Conservation (phyloP, 2,329 filamentous ascomycete genomes). For the Colletotrichum incanum region DNA sequence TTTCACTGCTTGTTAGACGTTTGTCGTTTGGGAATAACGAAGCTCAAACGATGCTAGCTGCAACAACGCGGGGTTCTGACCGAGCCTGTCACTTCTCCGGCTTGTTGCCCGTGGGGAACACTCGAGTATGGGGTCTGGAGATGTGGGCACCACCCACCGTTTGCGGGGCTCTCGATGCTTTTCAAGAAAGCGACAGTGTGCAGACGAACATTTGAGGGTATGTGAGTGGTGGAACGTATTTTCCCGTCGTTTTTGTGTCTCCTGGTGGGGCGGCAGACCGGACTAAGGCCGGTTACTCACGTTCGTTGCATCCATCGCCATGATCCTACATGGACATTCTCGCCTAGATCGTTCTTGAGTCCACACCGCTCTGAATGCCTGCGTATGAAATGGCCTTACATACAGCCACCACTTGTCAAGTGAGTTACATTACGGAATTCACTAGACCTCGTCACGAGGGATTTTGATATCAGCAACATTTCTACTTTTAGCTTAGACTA, state of each 20-base stretch:
- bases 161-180: conserved; percentile 1
- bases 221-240: conserved; percentile 30
- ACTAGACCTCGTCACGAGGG: too few species aligned
- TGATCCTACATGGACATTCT: too few species aligned
- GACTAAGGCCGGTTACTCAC: too few species aligned
- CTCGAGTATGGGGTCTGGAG: conserved; percentile 14
- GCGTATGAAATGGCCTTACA: too few species aligned
- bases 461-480: too few species aligned
- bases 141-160: conserved; percentile 8
- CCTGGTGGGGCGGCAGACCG: too few species aligned
- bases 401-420: too few species aligned
- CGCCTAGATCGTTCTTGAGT: too few species aligned
- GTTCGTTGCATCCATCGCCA: too few species aligned
- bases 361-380: too few species aligned
- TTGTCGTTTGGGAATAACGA: background rate
- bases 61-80: conserved; percentile 31
- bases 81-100: conserved; percentile 24
- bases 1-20: background rate
- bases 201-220: background rate
- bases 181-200: background rate
- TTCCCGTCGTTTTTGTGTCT: background rate
- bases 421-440: too few species aligned
- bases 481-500: too few species aligned
- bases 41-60: background rate
- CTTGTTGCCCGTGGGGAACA: conserved; percentile 35